Evolutionary conservation across 257 asterid genomes (phyloP).

Genomic region (Scutellaria minor): DNA sequence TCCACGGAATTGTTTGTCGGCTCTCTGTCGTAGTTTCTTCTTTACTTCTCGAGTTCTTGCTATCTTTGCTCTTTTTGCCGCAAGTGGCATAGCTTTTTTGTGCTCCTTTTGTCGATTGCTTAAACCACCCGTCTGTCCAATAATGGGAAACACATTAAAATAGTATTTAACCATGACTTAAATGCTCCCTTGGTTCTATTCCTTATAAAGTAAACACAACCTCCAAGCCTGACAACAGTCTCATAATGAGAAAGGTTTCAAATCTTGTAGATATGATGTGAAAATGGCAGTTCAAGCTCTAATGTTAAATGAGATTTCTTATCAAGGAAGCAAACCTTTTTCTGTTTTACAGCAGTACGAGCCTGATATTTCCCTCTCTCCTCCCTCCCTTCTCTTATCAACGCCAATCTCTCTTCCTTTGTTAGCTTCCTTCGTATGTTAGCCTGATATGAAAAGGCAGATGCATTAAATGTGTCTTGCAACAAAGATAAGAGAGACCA

Average conservation of each 20-base stretch:
- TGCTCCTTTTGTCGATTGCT: slow-evolving; percentile 83
- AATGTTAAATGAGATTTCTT: background rate
- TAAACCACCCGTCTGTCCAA: slow-evolving; percentile 73
- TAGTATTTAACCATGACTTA: background rate
- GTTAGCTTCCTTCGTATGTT: slow-evolving; percentile 70
- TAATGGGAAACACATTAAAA: slow-evolving; percentile 22
- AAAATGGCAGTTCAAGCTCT: background rate
- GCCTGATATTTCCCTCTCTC: slow-evolving; percentile 76
- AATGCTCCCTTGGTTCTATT: background rate
- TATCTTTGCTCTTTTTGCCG: slow-evolving; percentile 66
- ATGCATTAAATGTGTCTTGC: slow-evolving; percentile 30
- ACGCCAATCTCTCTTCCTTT: slow-evolving; percentile 69
- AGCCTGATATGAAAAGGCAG: slow-evolving; percentile 56
- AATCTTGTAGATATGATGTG: no score
- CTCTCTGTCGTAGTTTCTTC: slow-evolving; percentile 47
- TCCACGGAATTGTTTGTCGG: slow-evolving; percentile 86
- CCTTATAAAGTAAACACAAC: no score
- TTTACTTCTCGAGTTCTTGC: slow-evolving; percentile 53
- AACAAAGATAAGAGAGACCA: background rate
- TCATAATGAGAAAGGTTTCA: no score
- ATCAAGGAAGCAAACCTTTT: slow-evolving; percentile 55
- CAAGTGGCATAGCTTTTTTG: slow-evolving; percentile 76
- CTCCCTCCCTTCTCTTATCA: slow-evolving; percentile 75
- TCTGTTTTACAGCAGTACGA: slow-evolving; percentile 65
- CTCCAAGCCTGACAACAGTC: no score